These are phyloP conservation scores for Phialophora expanda DNA, from an alignment of 2,329 filamentous ascomycete species.

Conservation along the genomic window DNA sequence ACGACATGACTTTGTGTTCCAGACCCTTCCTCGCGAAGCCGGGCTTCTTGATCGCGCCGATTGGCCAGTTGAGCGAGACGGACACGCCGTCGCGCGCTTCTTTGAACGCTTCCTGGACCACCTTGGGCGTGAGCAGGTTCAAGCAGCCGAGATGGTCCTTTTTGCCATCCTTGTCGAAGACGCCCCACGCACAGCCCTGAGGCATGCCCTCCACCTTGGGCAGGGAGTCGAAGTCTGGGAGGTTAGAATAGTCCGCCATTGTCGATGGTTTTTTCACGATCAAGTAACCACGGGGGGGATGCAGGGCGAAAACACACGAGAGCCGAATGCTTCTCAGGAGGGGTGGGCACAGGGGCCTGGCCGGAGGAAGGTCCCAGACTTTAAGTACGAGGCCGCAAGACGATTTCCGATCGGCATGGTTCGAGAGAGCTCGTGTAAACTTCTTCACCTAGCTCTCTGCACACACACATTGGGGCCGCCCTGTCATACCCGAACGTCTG, in stretches of 20 bases:
- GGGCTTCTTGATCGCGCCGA: constrained; percentile 41
- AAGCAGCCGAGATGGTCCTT: constrained; percentile 65
- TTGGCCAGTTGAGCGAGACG: constrained; percentile 59
- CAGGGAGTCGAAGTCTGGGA: constrained; percentile 53
- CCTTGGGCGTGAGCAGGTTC: constrained; percentile 63
- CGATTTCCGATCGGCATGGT: neutral
- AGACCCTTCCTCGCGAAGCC: constrained; percentile 30
- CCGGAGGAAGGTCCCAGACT: neutral
- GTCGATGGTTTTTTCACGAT: neutral
- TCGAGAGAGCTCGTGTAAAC: neutral
- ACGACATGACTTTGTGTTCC: constrained; percentile 32
- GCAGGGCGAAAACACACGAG: neutral
- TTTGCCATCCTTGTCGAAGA: constrained; percentile 59
- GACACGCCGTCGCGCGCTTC: constrained; percentile 63
- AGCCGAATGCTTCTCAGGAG: neutral
- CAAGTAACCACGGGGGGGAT: neutral
- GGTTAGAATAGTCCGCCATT: constrained; percentile 38
- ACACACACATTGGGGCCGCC: too few relatives aligned
- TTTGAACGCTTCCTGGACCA: constrained; percentile 60
- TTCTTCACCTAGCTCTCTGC: neutral
- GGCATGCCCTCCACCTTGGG: constrained; percentile 55
- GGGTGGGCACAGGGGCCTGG: too few relatives aligned
- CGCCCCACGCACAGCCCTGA: constrained; percentile 59
- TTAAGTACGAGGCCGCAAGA: neutral
- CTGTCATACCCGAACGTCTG: neutral